Percentiles rank a stretch among this genome's conserved stretches.
Conservation (phyloP, 306 rosid genomes). For the Abrus pulchellus region DNA sequence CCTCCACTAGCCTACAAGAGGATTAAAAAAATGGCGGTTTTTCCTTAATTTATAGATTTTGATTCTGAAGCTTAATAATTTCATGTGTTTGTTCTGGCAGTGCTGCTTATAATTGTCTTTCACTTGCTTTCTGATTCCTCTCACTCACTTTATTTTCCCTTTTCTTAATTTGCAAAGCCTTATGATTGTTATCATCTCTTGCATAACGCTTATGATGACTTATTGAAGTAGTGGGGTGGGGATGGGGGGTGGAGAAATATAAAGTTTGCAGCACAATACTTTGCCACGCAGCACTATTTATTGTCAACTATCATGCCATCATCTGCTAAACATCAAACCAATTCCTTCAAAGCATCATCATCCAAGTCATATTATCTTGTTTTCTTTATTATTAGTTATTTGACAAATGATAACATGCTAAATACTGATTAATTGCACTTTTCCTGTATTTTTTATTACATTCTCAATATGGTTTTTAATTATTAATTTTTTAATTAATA, state of each 20-base stretch:
- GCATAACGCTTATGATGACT: slow-evolving; percentile 5
- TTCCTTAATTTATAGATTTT: slow-evolving; percentile 24
- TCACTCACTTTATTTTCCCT: not conserved
- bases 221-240: slow-evolving; percentile 13
- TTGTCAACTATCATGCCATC: slow-evolving; percentile 29
- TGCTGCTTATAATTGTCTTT: slow-evolving; percentile 23
- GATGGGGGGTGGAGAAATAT: not conserved
- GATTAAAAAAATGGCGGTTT: not conserved
- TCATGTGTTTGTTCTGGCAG: not conserved
- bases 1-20: slow-evolving; percentile 26
- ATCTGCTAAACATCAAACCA: slow-evolving; percentile 5
- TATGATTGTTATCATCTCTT: slow-evolving; percentile 23
- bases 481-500: too few relatives aligned
- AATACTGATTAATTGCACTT: too few relatives aligned
- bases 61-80: slow-evolving; percentile 24
- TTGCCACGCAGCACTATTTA: slow-evolving; percentile 14
- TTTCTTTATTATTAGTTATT: not conserved
- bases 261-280: not conserved
- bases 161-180: slow-evolving; percentile 14
- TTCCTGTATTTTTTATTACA: too few relatives aligned
- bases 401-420: too few relatives aligned
- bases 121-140: slow-evolving; percentile 21
- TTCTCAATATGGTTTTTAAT: too few relatives aligned
- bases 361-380: not conserved
- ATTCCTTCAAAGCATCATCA: slow-evolving; percentile 29